Evolutionary conservation across 169 alveolate genomes (phyloP), one percentile per base, ranked within the genome.

Genomic region (Plasmodium ovale): DNA sequence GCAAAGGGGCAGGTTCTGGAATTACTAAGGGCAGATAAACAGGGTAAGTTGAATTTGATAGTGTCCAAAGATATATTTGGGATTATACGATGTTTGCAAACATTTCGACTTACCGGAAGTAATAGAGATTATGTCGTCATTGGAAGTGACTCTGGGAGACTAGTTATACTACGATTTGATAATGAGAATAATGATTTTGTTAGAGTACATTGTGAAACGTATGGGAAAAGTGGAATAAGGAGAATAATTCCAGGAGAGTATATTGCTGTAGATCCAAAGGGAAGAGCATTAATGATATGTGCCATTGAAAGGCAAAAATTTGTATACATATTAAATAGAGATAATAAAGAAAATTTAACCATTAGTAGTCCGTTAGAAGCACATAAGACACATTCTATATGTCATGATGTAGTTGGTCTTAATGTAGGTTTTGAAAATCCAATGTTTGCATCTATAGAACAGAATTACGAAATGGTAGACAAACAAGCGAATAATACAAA

Each of bases 181-280:
- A 91, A 93, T 25, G 95, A 93, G 35, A 96, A 93, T 68, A 94
- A 95, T 59, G 93, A 89, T 54, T 98, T 98, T 91, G 96, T 96
- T 39, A 93, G 98, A 65, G 97, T 98, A 25, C 99, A 98, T 87
- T 95, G 98, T 85, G 99, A 99, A 88, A 98, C 99, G 10, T 99
- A 95, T 93, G 99, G 99, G 0, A 98, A 98, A 89, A 96, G 99
- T 14, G 99, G 98, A n/a, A 96, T 96, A 54, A 91, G 99, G 37
- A 87, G 99, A 42, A 95, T 97, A 2, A 98, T 97, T 4, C 99
- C 99, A 5, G 99, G 99, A 0, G 99, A 98, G 89, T 98, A 98
- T 95, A 91, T 99, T 49, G 99, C 99, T 10, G 99, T 97, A 31
- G 99, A 99, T 92, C 99, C 99, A 5, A 98, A 98, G 93, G 99